These are phyloP conservation scores for Graphium sp. DNA, from an alignment of 2,329 filamentous ascomycete species.

Conservation along the genomic window DNA sequence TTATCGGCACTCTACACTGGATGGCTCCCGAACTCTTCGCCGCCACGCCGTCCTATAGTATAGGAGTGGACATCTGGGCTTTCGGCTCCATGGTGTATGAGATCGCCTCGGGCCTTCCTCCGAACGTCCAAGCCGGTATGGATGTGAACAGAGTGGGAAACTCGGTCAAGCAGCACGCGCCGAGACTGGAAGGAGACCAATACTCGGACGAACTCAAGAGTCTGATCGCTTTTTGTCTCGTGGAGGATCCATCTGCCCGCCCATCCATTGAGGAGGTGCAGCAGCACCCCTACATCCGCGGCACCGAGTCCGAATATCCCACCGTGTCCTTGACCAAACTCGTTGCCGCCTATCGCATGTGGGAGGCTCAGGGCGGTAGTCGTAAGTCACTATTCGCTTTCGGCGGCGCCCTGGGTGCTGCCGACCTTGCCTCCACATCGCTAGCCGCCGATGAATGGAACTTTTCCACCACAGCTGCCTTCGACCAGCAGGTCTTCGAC, in stretches of 20 bases:
- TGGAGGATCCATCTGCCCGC: slow-evolving; percentile 49
- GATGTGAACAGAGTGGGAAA: slow-evolving; percentile 31
- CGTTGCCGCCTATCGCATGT: slow-evolving; percentile 55
- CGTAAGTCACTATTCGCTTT: slow-evolving; percentile 46
- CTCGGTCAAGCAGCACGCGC: slow-evolving; percentile 43
- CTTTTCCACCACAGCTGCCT: slow-evolving; percentile 48
- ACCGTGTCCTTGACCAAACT: slow-evolving; percentile 45
- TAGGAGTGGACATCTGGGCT: slow-evolving; percentile 50
- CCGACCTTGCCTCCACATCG: slow-evolving; percentile 23
- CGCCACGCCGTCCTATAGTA: slow-evolving; percentile 31
- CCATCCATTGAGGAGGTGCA: slow-evolving; percentile 56
- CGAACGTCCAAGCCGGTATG: slow-evolving; percentile 24
- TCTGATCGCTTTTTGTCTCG: slow-evolving; percentile 57
- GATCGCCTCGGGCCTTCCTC: slow-evolving; percentile 47
- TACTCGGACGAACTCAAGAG: slow-evolving; percentile 54
- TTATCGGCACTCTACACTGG: slow-evolving; percentile 52
- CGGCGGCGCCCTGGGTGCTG: slow-evolving; percentile 38
- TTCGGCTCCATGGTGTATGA: slow-evolving; percentile 52
- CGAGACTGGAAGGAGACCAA: slow-evolving; percentile 52
- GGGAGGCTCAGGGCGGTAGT: slow-evolving; percentile 59
- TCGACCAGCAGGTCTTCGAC: slow-evolving; percentile 39
- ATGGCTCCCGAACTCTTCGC: slow-evolving; percentile 50
- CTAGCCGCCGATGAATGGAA: slow-evolving; percentile 47
- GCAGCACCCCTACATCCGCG: slow-evolving; percentile 49
- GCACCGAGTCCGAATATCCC: slow-evolving; percentile 46